Percentiles rank a stretch among this genome's conserved stretches.
These are phyloP conservation scores for Zymoseptoria tritici DNA, from an alignment of 2,329 filamentous ascomycete species.

Conservation along the genomic window DNA sequence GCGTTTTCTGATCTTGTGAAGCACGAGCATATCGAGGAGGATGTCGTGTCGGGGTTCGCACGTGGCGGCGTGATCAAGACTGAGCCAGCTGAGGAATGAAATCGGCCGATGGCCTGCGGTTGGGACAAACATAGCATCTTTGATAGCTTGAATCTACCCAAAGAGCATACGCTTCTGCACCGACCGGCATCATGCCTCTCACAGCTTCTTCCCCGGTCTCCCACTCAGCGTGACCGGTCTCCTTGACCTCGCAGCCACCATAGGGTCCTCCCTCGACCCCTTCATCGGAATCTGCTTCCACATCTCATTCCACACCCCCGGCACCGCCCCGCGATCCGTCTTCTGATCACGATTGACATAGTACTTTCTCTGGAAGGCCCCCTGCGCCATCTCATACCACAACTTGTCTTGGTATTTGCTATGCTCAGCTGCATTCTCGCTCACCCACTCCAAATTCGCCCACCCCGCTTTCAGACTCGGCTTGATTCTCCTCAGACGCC, in stretches of 20 bases:
- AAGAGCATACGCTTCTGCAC: neutral
- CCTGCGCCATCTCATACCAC: conserved; percentile 9
- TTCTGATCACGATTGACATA: conserved; percentile 19
- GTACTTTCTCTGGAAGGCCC: conserved; percentile 15
- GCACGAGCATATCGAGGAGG: neutral
- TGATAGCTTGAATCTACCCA: neutral
- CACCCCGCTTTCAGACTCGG: conserved; percentile 12
- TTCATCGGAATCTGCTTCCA: conserved; percentile 23
- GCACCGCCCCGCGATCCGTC: conserved; percentile 15
- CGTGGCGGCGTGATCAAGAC: neutral
- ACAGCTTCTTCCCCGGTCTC: neutral
- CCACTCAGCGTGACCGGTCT: neutral
- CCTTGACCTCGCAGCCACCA: neutral
- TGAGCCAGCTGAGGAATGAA: neutral
- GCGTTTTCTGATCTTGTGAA: neutral
- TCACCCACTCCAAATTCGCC: conserved; percentile 26
- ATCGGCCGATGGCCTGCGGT: too few relatives aligned
- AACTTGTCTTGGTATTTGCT: conserved; percentile 17
- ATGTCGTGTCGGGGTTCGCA: neutral
- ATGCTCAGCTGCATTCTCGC: conserved; percentile 22
- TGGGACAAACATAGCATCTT: neutral
- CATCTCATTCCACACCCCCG: conserved; percentile 25
- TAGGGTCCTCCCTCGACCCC: conserved; percentile 1
- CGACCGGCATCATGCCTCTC: neutral
- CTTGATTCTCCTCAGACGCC: conserved; percentile 21